Conservation (phyloP, 441 rosid species). For the Pelargonium exstipulatum region DNA sequence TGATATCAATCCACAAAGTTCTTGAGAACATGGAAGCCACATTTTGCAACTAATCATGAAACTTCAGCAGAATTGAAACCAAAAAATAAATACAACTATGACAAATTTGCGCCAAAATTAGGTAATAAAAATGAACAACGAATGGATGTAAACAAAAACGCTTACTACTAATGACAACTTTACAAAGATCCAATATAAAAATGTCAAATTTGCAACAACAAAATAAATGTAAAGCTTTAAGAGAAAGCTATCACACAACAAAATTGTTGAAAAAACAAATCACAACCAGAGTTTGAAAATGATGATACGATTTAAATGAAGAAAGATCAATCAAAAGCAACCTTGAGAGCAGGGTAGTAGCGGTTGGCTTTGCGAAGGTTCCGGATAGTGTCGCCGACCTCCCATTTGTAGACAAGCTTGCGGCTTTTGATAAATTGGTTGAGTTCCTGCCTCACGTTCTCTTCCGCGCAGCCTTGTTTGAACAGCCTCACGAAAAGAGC, state of each 20-base stretch:
- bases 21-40: too few relatives aligned
- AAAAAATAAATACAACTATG: neutral
- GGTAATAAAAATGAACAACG: too few relatives aligned
- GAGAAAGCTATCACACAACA: neutral
- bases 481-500: slow-evolving; percentile 66
- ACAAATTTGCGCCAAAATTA: too few relatives aligned
- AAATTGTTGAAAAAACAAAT: neutral
- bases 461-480: slow-evolving; percentile 64
- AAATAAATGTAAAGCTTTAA: too few relatives aligned
- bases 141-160: neutral
- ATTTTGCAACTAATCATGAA: too few relatives aligned
- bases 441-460: slow-evolving; percentile 55
- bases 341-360: slow-evolving; percentile 85
- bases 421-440: slow-evolving; percentile 72
- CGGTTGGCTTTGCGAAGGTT: slow-evolving; percentile 70
- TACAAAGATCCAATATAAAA: neutral
- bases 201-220: neutral
- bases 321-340: slow-evolving; percentile 13
- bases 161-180: neutral
- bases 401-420: slow-evolving; percentile 92
- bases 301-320: neutral
- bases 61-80: neutral
- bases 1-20: too few relatives aligned
- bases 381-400: slow-evolving; percentile 77
- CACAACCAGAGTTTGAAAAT: neutral